phyloP scores from a whole-genome alignment of 371 early-diverging fungal genomes.

The Zancudomyces culisetae region DNA sequence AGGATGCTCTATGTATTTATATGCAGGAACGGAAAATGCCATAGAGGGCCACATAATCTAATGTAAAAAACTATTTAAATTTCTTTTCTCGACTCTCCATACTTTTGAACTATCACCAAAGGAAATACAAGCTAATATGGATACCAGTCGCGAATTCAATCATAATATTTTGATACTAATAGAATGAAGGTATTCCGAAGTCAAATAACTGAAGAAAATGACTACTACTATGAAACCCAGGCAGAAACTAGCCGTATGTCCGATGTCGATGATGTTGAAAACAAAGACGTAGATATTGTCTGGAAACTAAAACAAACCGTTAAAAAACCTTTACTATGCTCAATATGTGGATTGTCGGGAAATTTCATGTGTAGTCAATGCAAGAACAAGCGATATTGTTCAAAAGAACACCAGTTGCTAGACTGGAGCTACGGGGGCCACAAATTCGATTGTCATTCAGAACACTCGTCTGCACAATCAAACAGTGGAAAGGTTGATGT shows the following conservation, averaged over 20 bases:
- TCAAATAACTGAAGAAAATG: conserved; percentile 68
- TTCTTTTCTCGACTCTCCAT: background rate
- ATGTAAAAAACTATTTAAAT: conserved; percentile 25
- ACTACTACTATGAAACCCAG: conserved; percentile 34
- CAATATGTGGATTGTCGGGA: conserved; percentile 63
- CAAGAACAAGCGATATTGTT: conserved; percentile 51
- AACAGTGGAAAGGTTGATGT: conserved; percentile 3
- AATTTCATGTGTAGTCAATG: conserved; percentile 64
- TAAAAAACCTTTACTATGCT: conserved; percentile 24
- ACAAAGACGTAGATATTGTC: conserved; percentile 11
- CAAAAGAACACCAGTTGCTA: conserved; percentile 57
- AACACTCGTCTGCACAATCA: conserved; percentile 1
- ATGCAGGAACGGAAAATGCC: conserved; percentile 72
- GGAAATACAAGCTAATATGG: too few species aligned
- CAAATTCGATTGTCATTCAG: conserved; percentile 35
- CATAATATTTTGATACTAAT: too few species aligned
- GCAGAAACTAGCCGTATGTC: conserved; percentile 21
- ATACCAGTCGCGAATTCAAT: too few species aligned
- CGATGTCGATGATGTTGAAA: conserved; percentile 9
- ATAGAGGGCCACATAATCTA: conserved; percentile 18
- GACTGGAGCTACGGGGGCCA: conserved; percentile 70
- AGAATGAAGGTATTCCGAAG: conserved; percentile 67
- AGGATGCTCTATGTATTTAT: conserved; percentile 75
- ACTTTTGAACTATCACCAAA: background rate
- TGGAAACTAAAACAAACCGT: conserved; percentile 8